phyloP scores from a whole-genome alignment of 2,329 filamentous ascomycete genomes.

The Cladosporium sp. region DNA sequence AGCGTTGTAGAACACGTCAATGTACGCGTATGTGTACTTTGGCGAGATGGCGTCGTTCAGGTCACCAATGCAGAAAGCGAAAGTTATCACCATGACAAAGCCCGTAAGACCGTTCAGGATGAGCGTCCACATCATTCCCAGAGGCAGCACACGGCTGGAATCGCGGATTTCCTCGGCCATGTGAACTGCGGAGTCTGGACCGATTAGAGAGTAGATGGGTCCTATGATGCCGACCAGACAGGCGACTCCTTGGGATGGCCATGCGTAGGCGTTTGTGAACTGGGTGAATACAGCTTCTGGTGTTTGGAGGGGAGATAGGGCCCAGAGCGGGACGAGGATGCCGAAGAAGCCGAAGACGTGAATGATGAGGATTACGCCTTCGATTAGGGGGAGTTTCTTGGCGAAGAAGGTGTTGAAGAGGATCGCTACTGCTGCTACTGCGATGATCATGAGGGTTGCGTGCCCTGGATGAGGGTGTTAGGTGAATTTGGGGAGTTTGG shows the following conservation, averaged over 20 bases:
- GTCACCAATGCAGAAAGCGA: slow-evolving; percentile 23
- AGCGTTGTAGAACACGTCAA: slow-evolving; percentile 31
- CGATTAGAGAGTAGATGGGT: slow-evolving; percentile 32
- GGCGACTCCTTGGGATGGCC: slow-evolving; percentile 37
- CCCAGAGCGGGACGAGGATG: slow-evolving; percentile 37
- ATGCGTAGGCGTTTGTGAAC: slow-evolving; percentile 36
- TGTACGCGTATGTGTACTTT: slow-evolving; percentile 24
- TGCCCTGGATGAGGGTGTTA: slow-evolving; percentile 26
- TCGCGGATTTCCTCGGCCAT: slow-evolving; percentile 34
- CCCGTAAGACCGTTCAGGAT: slow-evolving; percentile 33
- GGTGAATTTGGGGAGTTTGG: slow-evolving; percentile 5
- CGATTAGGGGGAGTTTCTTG: slow-evolving; percentile 42
- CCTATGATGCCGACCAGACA: slow-evolving; percentile 42
- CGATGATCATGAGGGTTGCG: slow-evolving; percentile 44
- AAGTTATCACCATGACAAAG: slow-evolving; percentile 36
- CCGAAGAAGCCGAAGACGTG: slow-evolving; percentile 44
- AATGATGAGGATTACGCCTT: slow-evolving; percentile 43
- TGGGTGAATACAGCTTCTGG: slow-evolving; percentile 30
- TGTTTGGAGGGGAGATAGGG: slow-evolving; percentile 26
- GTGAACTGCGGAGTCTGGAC: slow-evolving; percentile 35
- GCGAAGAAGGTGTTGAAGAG: slow-evolving; percentile 42
- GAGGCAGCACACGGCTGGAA: slow-evolving; percentile 39
- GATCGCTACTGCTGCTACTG: slow-evolving; percentile 31
- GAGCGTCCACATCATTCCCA: slow-evolving; percentile 40
- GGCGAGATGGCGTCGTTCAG: slow-evolving; percentile 17